Evolutionary conservation across 805 yeast genomes (phyloP).

Genomic region (Tetrapisispora taiwanensis): DNA sequence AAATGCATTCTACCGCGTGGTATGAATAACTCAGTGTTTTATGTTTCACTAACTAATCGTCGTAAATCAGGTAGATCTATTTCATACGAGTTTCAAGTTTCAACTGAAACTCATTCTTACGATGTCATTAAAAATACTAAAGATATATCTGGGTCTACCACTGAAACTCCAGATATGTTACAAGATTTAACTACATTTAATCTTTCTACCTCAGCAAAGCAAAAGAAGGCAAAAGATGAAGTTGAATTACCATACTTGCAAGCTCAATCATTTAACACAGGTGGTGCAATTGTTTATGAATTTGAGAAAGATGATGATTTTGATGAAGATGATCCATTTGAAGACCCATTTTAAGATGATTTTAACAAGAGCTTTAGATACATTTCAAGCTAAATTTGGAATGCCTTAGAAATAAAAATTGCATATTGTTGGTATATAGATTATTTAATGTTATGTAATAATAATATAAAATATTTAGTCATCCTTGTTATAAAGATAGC

Average conservation of each 20-base stretch:
- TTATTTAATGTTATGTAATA: too few relatives aligned
- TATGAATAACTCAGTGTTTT: conserved; percentile 39
- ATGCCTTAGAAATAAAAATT: background rate
- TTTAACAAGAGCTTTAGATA: too few relatives aligned
- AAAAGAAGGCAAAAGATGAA: conserved; percentile 66
- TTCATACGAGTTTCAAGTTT: conserved; percentile 43
- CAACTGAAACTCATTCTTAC: conserved; percentile 38
- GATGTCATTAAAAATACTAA: conserved; percentile 20
- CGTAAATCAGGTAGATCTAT: conserved; percentile 80
- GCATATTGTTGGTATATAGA: background rate
- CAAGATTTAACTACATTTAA: conserved; percentile 82
- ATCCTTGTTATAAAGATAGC: background rate
- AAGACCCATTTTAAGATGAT: conserved; percentile 70
- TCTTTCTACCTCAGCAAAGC: conserved; percentile 62
- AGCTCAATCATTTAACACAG: conserved; percentile 65
- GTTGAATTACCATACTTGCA: conserved; percentile 87
- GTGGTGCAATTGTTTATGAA: conserved; percentile 93
- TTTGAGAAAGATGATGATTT: conserved; percentile 96
- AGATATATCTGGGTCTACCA: conserved; percentile 18
- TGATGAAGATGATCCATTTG: conserved; percentile 96
- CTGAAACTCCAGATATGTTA: conserved; percentile 45
- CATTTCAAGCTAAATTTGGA: background rate
- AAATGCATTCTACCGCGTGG: conserved; percentile 42
- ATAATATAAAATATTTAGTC: too few relatives aligned
- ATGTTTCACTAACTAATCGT: conserved; percentile 49